Conservation (phyloP, 345 rosid genomes). For the Turritis glabra region DNA sequence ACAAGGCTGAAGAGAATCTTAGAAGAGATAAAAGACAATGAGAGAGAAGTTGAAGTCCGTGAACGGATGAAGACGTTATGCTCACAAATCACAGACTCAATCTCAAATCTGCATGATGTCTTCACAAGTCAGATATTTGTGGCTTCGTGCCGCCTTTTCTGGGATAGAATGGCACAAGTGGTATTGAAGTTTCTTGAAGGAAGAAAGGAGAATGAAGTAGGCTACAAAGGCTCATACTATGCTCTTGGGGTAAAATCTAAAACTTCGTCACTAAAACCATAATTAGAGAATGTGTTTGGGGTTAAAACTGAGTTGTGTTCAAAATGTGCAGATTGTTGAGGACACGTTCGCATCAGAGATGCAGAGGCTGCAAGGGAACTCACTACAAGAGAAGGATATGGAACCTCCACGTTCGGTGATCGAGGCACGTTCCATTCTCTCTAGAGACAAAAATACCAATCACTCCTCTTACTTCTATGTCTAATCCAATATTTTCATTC, state of each 20-base stretch:
- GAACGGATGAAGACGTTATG: slow-evolving; percentile 82
- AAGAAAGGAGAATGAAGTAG: slow-evolving; percentile 86
- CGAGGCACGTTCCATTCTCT: slow-evolving; percentile 95
- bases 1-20: slow-evolving; percentile 80
- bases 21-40: slow-evolving; percentile 89
- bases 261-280: not conserved
- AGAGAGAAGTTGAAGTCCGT: slow-evolving; percentile 84
- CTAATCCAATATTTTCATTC: slow-evolving; percentile 27
- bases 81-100: slow-evolving; percentile 67
- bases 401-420: slow-evolving; percentile 90
- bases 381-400: slow-evolving; percentile 82
- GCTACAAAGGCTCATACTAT: slow-evolving; percentile 91
- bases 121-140: slow-evolving; percentile 79
- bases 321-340: slow-evolving; percentile 62
- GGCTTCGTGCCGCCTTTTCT: slow-evolving; percentile 80
- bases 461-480: slow-evolving; percentile 70
- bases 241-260: slow-evolving; percentile 70
- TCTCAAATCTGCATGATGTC: slow-evolving; percentile 76
- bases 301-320: slow-evolving; percentile 1
- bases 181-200: slow-evolving; percentile 94
- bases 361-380: slow-evolving; percentile 88
- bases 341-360: slow-evolving; percentile 94
- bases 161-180: slow-evolving; percentile 97
- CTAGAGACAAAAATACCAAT: slow-evolving; percentile 75
- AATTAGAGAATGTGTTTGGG: not conserved